Conservation (phyloP, 257 asterid species). For the Jacaranda copaia region DNA sequence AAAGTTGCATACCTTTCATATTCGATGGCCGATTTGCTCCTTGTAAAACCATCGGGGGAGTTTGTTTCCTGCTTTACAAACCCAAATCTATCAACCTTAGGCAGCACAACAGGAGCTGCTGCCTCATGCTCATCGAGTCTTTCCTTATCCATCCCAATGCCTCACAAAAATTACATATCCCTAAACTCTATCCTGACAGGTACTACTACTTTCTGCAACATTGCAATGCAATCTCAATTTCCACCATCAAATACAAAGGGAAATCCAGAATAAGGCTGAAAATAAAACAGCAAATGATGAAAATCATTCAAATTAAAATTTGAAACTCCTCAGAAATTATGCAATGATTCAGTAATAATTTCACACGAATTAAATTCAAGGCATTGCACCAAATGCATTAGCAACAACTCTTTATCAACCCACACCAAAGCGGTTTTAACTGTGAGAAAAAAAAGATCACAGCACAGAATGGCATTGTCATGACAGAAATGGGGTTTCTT, state of each 20-base stretch:
- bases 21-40: constrained; percentile 59
- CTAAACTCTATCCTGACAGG: constrained; percentile 14
- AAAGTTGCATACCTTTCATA: constrained; percentile 54
- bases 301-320: constrained; percentile 12
- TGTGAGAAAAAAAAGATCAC: not conserved
- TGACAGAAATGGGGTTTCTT: not conserved
- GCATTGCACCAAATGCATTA: not conserved
- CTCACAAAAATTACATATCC: constrained; percentile 18
- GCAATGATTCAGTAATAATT: not conserved
- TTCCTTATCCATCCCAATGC: constrained; percentile 58
- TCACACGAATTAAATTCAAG: not conserved
- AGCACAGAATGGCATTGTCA: not conserved
- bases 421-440: not conserved
- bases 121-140: constrained; percentile 54
- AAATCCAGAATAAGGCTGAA: constrained; percentile 23
- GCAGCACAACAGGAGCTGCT: constrained; percentile 36
- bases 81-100: constrained; percentile 59
- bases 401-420: not conserved
- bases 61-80: constrained; percentile 58
- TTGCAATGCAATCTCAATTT: constrained; percentile 28
- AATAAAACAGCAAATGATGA: constrained; percentile 7
- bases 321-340: not conserved
- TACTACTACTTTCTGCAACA: constrained; percentile 25
- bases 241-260: constrained; percentile 20
- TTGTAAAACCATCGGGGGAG: constrained; percentile 52